Conservation (phyloP, 192 early-diverging fungal genomes). For the Coemansia umbellata region DNA sequence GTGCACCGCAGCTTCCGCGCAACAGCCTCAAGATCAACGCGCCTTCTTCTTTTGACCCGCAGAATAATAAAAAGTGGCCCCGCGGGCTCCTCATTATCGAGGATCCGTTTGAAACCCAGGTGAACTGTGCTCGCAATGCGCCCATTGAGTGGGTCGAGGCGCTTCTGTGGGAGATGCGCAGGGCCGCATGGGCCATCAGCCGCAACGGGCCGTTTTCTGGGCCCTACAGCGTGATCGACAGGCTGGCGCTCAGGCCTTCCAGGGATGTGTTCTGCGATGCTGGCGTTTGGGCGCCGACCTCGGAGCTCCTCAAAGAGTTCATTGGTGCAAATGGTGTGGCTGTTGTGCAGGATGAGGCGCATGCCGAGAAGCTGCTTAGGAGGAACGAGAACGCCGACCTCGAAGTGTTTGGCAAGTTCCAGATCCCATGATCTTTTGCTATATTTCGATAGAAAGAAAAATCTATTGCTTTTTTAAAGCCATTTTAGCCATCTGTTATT, state of each 20-base stretch:
- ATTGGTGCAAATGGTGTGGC: too few relatives aligned
- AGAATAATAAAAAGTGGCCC: neutral
- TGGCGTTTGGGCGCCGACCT: slow-evolving; percentile 31
- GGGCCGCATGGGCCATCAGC: slow-evolving; percentile 23
- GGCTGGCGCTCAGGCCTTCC: slow-evolving; percentile 19
- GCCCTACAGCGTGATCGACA: neutral
- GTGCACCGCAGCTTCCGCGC: slow-evolving; percentile 18
- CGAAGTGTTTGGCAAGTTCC: neutral
- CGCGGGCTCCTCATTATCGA: slow-evolving; percentile 30
- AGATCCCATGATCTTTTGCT: too few relatives aligned
- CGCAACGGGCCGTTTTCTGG: neutral
- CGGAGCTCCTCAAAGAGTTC: too few relatives aligned
- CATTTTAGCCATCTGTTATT: too few relatives aligned
- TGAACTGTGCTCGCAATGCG: slow-evolving; percentile 41
- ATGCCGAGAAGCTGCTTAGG: too few relatives aligned
- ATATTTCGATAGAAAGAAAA: too few relatives aligned
- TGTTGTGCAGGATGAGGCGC: too few relatives aligned
- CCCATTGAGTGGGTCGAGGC: slow-evolving; percentile 40
- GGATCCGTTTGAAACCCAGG: slow-evolving; percentile 31
- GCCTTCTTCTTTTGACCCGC: slow-evolving; percentile 3
- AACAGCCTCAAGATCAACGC: slow-evolving; percentile 16
- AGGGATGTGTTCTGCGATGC: slow-evolving; percentile 11
- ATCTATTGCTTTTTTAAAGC: too few relatives aligned
- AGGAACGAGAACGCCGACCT: neutral
- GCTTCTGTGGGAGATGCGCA: slow-evolving; percentile 45